Percentiles rank a stretch among this genome's conserved stretches.
Conservation (phyloP, 352 stramenopile species). For the Blastocystis sp. region DNA sequence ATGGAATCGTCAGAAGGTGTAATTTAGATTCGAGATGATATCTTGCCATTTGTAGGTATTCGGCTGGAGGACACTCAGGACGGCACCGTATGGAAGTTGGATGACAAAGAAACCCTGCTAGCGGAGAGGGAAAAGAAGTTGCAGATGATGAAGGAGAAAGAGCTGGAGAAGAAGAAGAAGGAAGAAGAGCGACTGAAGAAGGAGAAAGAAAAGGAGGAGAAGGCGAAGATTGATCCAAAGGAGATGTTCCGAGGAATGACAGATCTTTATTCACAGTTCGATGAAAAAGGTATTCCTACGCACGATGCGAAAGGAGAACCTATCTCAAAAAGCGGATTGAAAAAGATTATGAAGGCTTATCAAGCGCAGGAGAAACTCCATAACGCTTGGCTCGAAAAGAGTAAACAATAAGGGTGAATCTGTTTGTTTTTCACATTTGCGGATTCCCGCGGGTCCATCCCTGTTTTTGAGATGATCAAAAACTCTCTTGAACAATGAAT, state of each 20-base stretch:
- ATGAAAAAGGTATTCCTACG: conserved; percentile 86
- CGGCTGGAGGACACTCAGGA: conserved; percentile 75
- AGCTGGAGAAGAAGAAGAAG: conserved; percentile 69
- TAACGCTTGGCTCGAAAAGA: conserved; percentile 25
- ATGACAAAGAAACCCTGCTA: conserved; percentile 77
- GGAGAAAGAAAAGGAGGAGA: conserved; percentile 72
- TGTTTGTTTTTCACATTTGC: not conserved
- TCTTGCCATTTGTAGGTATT: conserved; percentile 77
- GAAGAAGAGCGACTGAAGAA: conserved; percentile 65
- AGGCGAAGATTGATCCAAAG: conserved; percentile 80
- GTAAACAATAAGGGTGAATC: not conserved
- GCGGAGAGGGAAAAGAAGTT: conserved; percentile 70
- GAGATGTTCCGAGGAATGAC: conserved; percentile 84
- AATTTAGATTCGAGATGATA: conserved; percentile 73
- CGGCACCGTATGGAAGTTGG: conserved; percentile 79
- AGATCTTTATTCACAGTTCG: conserved; percentile 81
- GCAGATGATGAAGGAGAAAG: conserved; percentile 72
- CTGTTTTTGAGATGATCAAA: not conserved
- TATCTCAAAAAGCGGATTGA: conserved; percentile 87
- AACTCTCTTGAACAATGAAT: not conserved
- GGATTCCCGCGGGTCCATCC: not conserved
- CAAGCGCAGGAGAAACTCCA: conserved; percentile 85
- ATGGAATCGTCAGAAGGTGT: too few species aligned
- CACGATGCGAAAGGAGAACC: conserved; percentile 82
- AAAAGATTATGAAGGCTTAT: conserved; percentile 93